Evolutionary conservation across 495 filamentous ascomycete species (phyloP), one percentile per base, ranked within the genome.

Genomic region (Podospora appendiculata): DNA sequence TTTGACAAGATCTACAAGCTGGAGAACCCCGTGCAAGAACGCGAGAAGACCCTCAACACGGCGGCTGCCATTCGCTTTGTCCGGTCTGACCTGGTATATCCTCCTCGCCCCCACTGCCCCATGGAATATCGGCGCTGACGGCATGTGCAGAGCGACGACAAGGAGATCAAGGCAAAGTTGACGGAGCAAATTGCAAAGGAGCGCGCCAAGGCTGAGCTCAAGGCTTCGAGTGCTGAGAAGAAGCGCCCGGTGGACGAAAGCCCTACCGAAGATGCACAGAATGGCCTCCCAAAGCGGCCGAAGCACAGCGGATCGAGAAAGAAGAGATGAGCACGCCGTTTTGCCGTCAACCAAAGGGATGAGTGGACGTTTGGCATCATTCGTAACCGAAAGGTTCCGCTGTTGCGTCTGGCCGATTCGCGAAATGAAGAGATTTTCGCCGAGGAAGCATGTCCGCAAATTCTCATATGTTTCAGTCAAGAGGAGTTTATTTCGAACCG

Each of bases 1-100:
- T 90, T 94, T 61, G 81, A 82, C n/a, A 98, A 97, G 72, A 90
- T 96, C 60, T 87, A 94, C 63, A 68, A 69, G 12, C 65, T 71
- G 8, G 78, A 83, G 54, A 69, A 58, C 10, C 70, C 79, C 0
- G 74, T 76, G 42, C 73, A 76, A 48, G 76, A 80, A 53, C 74
- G 76, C 34, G 76, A 78, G 18, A 70, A 80, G 60, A 80, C 67
- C 7, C 70, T 98, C 18, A 87, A 98, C 59, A 95, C 88, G 59
- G 76, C 78, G 50, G 93, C 89, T 32, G 90, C 88, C 32, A 76
- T 74, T 19, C 78, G 93, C 50, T 88, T 98, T 55, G 82, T 98
- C 53, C 86, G 81, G 60, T 77, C 87, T 54, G 88, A 84, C 53
- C 70, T 97, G 58, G 87, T 86, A 70, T 58, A 74, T 73, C 13